Base-by-base conservation (phyloP, 2,329 filamentous ascomycete species). In the Colletotrichum siamense region DNA sequence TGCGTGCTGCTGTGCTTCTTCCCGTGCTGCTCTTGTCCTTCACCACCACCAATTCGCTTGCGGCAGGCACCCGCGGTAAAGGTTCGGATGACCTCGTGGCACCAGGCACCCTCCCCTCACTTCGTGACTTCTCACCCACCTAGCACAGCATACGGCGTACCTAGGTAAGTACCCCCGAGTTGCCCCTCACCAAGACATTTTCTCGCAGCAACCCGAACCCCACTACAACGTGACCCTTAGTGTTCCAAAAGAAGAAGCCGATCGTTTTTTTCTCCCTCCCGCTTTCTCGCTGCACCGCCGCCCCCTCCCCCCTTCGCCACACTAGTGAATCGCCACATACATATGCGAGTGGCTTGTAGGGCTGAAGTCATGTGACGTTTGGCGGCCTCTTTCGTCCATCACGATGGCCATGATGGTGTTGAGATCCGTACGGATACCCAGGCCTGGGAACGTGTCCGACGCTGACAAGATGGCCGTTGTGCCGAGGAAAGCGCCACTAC, bases 331-430 rank as follows among this genome's bases (percentile, higher is more conserved):
- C 30, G 72, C 72, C 72, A 71, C 71, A 70, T 5, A 71, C 66
- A 70, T 3, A 4, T 52, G 16, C 22, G 8, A n/a, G 28, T 72
- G 63, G 61, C 69, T 75, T 49, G n/a, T 73, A 64, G 73, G 69
- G 73, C 73, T 73, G 69, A 73, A 15, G 52, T 73, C 73, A 76
- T 76, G 73, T 76, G 73, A 76, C 26, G 26, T 26, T 4, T 1
- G 68, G 36, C 69, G 55, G 69, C 61, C 72, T 74, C 57, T 22
- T 8, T 30, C 65, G 52, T 57, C 13, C 44, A 49, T 49, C 44
- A 49, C 44, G 6, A 49, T 49, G n/a, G 16, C n/a, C 44, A 49
- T 13, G 28, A 62, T 32, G 30, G n/a, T 69, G 49, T 24, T 28
- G n/a, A 26, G 28, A 12, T 22, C 7, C 6, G 9, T 36, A n/a